Base-by-base conservation (phyloP, 345 rosid species). In the Carallia pectinifolia region DNA sequence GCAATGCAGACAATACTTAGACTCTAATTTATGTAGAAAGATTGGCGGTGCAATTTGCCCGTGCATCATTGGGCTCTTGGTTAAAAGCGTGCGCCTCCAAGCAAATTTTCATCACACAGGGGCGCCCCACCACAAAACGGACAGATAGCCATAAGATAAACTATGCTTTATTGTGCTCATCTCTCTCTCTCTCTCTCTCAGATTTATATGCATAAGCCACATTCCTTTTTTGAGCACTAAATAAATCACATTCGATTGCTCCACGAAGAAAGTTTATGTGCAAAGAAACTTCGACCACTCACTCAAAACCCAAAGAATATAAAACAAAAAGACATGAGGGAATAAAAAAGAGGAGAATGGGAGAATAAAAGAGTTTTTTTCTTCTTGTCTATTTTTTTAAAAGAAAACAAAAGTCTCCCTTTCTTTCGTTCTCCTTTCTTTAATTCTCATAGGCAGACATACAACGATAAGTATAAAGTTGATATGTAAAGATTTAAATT, bases 221-320 rank as follows among this genome's bases (percentile, higher is more conserved):
- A 50, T 40, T 29, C 52, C 53, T 62, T 64, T 77, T 75, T 56
- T 73, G 73, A 75, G 81, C 86, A 79, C 71, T 23, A 23, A 23
- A 23, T 62, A 73, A 66, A 72, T n/a, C 69, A 40, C 62, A 71
- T 70, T 66, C 64, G 73, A 61, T 52, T 61, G 75, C 74, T 64
- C 68, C 69, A 23, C 71, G 76, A 73, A 79, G 88, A 74, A 86
- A 83, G 74, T 87, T 90, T 88, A 81, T 64, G 62, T 81, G 77
- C 62, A 76, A 88, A 88, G 94, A 71, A 78, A 78, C 71, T 73
- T 79, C 77, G 37, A 60, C 90, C 89, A 81, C 88, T 80, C 78
- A 79, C 39, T 54, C 12, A 19, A 84, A 82, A 75, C 97, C 93
- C 91, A 85, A 87, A 84, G 71, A 76, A 61, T 67, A 80, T 82